Conservation (phyloP, 2,329 filamentous ascomycete genomes). For the Ophiostoma sp. region DNA sequence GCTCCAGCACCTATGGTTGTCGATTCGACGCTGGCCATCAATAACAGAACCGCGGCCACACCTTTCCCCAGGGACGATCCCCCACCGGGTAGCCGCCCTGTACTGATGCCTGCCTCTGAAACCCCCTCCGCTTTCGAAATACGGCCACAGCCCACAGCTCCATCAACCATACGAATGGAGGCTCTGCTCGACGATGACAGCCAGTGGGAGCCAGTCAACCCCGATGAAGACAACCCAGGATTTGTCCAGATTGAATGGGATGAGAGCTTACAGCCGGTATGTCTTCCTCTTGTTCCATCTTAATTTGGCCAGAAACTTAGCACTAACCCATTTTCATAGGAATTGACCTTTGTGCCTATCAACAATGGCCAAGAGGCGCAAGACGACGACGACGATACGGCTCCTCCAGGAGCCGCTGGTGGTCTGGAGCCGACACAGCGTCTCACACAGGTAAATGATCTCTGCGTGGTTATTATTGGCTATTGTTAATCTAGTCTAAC, state of each 20-base stretch:
- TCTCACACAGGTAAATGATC: slow-evolving; percentile 55
- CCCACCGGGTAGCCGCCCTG: not conserved
- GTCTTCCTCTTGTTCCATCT: not conserved
- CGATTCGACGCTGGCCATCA: slow-evolving; percentile 20
- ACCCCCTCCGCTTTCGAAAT: slow-evolving; percentile 34
- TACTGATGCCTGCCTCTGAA: slow-evolving; percentile 28
- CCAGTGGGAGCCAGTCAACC: slow-evolving; percentile 63
- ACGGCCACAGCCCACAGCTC: slow-evolving; percentile 34
- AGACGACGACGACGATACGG: slow-evolving; percentile 19
- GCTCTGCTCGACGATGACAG: slow-evolving; percentile 65
- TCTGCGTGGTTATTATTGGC: not conserved
- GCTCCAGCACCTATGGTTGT: not conserved
- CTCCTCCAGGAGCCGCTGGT: slow-evolving; percentile 27
- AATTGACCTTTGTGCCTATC: slow-evolving; percentile 36
- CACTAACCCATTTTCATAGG: slow-evolving; percentile 17
- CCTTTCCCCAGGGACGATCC: not conserved
- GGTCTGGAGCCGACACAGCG: slow-evolving; percentile 67
- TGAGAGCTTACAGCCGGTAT: slow-evolving; percentile 57
- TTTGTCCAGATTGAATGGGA: slow-evolving; percentile 70
- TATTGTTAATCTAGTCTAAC: slow-evolving; percentile 21
- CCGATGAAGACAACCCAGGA: slow-evolving; percentile 56
- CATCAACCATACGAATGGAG: slow-evolving; percentile 56
- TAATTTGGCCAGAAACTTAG: not conserved
- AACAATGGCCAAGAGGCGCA: slow-evolving; percentile 35
- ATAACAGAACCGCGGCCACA: not conserved